Percentiles rank a stretch among this genome's conserved stretches.
phyloP scores from a whole-genome alignment of 2,329 filamentous ascomycete species.

The Botrytis paeoniae region DNA sequence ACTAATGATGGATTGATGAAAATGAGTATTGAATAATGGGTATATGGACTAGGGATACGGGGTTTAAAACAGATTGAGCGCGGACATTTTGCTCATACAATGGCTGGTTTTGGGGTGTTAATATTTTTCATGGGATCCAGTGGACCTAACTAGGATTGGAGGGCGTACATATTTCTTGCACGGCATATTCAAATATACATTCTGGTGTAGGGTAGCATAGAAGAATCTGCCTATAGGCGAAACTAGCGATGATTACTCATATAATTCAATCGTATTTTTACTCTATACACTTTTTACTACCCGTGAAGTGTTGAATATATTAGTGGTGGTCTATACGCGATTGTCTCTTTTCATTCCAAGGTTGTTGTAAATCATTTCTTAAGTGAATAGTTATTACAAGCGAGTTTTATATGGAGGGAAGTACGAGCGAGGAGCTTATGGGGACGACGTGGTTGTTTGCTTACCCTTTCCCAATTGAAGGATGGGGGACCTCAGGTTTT shows the following conservation, averaged over 20 bases:
- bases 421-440: neutral
- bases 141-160: neutral
- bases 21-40: constrained; percentile 81
- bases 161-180: neutral
- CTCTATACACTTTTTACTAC: neutral
- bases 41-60: neutral
- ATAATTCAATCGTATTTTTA: neutral
- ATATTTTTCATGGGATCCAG: neutral
- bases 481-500: neutral
- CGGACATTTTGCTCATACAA: neutral
- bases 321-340: neutral
- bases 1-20: constrained; percentile 95
- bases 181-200: neutral
- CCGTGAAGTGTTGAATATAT: too few species aligned
- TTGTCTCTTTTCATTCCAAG: neutral
- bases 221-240: neutral
- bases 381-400: neutral
- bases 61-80: neutral
- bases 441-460: neutral
- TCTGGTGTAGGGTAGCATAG: neutral
- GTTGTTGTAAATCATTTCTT: neutral
- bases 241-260: neutral
- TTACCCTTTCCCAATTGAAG: neutral
- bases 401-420: neutral
- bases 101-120: neutral